Evolutionary conservation across 305 asterid genomes (phyloP).

Genomic region (Fraxinus xanthoxyloides): DNA sequence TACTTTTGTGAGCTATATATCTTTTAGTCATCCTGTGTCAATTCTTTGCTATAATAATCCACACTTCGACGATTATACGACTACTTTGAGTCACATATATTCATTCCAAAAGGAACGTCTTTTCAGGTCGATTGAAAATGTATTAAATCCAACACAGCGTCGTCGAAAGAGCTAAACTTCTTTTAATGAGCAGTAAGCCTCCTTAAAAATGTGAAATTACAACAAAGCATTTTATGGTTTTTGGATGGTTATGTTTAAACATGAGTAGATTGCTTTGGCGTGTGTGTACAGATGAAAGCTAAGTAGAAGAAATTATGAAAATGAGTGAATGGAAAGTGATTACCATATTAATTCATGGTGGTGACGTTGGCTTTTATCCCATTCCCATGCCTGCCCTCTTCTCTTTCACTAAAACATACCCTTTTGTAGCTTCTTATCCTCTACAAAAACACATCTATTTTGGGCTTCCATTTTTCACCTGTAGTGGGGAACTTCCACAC

Average conservation of each 20-base stretch:
- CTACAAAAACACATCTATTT: constrained; percentile 30
- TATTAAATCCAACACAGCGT: not conserved
- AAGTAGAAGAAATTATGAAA: constrained; percentile 17
- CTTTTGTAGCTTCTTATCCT: constrained; percentile 29
- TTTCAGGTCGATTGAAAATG: not conserved
- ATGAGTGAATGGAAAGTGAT: constrained; percentile 25
- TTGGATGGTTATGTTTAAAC: not conserved
- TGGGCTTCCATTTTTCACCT: constrained; percentile 34
- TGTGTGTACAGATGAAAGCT: constrained; percentile 1
- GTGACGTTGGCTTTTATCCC: constrained; percentile 31
- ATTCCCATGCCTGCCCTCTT: constrained; percentile 14
- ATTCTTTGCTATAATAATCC: not conserved
- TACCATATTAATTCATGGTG: constrained; percentile 8
- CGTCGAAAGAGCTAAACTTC: not conserved
- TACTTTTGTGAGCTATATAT: not conserved
- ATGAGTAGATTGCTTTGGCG: not conserved
- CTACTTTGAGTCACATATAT: not conserved
- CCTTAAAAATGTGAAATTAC: not conserved
- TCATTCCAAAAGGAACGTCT: not conserved
- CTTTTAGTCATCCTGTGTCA: not conserved
- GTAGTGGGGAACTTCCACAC: constrained; percentile 21
- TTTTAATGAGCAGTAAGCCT: not conserved
- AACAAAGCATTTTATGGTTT: not conserved
- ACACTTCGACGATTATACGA: not conserved
- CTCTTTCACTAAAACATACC: constrained; percentile 32